A percentile compares a stretch with the other conserved stretches of the same genome.
phyloP scores from a whole-genome alignment of 176 grass and related monocot species.

The Luzula sylvatica region DNA sequence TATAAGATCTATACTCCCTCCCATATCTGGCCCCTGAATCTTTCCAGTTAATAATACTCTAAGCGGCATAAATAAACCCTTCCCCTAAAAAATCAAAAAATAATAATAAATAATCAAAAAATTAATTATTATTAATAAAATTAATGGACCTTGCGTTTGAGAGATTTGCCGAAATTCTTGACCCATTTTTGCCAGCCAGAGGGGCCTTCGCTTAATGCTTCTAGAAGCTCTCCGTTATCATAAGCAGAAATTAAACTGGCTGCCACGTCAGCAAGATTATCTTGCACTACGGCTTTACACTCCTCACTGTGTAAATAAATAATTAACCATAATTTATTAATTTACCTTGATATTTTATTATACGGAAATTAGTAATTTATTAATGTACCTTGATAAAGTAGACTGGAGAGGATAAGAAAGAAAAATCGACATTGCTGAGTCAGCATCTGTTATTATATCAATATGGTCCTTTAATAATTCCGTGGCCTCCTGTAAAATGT shows the following conservation, averaged over 20 bases:
- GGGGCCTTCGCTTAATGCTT: constrained; percentile 62
- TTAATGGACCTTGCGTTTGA: constrained; percentile 58
- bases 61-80: constrained; percentile 74
- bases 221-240: constrained; percentile 55
- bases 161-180: constrained; percentile 72
- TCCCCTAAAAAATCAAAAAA: constrained; percentile 46
- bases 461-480: constrained; percentile 87
- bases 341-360: background rate
- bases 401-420: constrained; percentile 75
- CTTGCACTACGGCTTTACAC: constrained; percentile 77
- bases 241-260: constrained; percentile 53
- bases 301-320: constrained; percentile 48
- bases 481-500: constrained; percentile 50
- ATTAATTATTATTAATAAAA: background rate
- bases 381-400: constrained; percentile 64
- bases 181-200: constrained; percentile 88
- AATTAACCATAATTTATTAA: background rate
- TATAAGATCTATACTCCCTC: constrained; percentile 48
- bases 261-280: constrained; percentile 81
- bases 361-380: no score
- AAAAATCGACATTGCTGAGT: constrained; percentile 58
- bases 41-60: constrained; percentile 75
- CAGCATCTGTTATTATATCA: constrained; percentile 79
- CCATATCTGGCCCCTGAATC: constrained; percentile 85
- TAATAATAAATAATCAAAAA: background rate